phyloP scores from a whole-genome alignment of 495 filamentous ascomycete species.

The Mytilinidion resinicola region DNA sequence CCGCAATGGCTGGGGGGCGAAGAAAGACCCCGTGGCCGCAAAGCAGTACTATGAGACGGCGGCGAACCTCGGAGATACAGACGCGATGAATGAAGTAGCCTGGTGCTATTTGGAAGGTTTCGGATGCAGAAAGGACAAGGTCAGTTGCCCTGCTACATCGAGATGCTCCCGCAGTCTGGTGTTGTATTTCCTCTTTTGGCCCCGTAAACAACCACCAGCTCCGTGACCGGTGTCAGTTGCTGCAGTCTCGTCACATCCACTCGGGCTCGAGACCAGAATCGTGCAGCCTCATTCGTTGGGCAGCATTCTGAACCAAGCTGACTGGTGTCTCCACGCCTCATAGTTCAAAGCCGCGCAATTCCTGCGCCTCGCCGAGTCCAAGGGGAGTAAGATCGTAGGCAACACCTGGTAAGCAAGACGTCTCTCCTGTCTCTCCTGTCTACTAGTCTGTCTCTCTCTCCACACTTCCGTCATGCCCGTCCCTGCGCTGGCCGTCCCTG shows the following conservation, averaged over 20 bases:
- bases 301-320: conserved; percentile 28
- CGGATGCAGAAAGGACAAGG: conserved; percentile 95
- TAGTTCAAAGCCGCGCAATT: conserved; percentile 87
- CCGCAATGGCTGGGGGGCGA: conserved; percentile 91
- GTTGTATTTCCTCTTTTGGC: conserved; percentile 8
- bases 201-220: neutral
- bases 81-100: conserved; percentile 95
- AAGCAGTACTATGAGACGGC: conserved; percentile 95
- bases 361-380: conserved; percentile 84
- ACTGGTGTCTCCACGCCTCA: conserved; percentile 21
- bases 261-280: conserved; percentile 4
- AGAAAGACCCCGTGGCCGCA: conserved; percentile 81
- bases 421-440: conserved; percentile 9
- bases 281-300: conserved; percentile 33
- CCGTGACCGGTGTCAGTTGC: conserved; percentile 14
- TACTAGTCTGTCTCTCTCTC: conserved; percentile 4
- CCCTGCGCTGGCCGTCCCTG: neutral
- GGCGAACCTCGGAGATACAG: conserved; percentile 89
- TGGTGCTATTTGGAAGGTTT: conserved; percentile 96
- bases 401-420: conserved; percentile 82
- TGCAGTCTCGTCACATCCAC: conserved; percentile 2
- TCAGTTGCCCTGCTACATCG: conserved; percentile 44
- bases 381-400: conserved; percentile 81
- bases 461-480: conserved; percentile 2
- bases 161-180: neutral